Conservation (phyloP, 176 grass and related monocot species). For the Chrysopogon serrulatus region DNA sequence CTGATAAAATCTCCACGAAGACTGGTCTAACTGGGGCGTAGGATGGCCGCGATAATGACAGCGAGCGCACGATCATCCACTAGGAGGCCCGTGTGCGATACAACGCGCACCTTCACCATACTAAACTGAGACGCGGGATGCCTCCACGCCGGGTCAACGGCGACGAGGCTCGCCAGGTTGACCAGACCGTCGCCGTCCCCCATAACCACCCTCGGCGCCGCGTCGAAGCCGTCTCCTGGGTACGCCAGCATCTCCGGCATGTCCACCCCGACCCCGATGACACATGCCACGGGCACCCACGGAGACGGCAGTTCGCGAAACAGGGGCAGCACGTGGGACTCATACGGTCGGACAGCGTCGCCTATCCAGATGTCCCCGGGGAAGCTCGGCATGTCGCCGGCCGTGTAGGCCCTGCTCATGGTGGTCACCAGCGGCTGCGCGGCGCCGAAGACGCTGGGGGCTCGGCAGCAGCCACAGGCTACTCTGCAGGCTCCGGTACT, state of each 20-base stretch:
- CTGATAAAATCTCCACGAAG: too few species aligned
- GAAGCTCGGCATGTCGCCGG: slow-evolving; percentile 18
- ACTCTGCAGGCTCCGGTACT: slow-evolving; percentile 30
- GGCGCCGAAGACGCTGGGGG: neutral
- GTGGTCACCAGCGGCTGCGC: slow-evolving; percentile 1
- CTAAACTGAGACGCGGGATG: neutral
- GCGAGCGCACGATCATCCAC: neutral
- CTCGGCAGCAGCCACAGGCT: slow-evolving; percentile 40
- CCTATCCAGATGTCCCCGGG: slow-evolving; percentile 29
- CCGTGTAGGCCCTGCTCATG: slow-evolving; percentile 26
- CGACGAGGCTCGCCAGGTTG: slow-evolving; percentile 38
- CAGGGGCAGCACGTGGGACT: slow-evolving; percentile 31
- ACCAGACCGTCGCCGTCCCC: slow-evolving; percentile 49
- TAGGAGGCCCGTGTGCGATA: slow-evolving; percentile 22
- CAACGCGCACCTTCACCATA: slow-evolving; percentile 30
- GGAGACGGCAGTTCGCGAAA: neutral
- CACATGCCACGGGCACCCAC: slow-evolving; percentile 35
- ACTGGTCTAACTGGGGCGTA: neutral
- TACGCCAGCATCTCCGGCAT: slow-evolving; percentile 31
- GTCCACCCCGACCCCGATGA: slow-evolving; percentile 29
- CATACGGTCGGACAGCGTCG: slow-evolving; percentile 27
- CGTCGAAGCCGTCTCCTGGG: slow-evolving; percentile 10
- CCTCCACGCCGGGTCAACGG: slow-evolving; percentile 24
- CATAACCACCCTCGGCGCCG: slow-evolving; percentile 4
- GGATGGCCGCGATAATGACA: neutral